Evolutionary conservation across 768 basidiomycete species (phyloP).

Genomic region (Pisolithus sp.): DNA sequence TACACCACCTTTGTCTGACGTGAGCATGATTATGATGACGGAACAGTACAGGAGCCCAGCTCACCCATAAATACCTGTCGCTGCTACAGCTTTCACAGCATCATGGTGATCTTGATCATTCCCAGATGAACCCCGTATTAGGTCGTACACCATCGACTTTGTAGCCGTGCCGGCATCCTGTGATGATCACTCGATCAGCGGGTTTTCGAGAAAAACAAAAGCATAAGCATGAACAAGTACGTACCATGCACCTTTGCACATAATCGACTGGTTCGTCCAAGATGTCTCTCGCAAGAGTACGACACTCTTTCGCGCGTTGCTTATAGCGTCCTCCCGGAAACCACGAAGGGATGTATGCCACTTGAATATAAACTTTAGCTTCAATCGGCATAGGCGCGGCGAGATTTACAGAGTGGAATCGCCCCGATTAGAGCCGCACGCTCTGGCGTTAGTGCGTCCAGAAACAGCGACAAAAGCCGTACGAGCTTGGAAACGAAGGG

Average conservation of each 20-base stretch:
- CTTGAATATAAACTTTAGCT: constrained; percentile 1
- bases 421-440: constrained; percentile 14
- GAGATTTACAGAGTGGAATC: constrained; percentile 22
- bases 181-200: not conserved
- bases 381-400: not conserved
- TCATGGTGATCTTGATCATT: constrained; percentile 1
- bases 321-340: constrained; percentile 28
- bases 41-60: not conserved
- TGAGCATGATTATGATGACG: not conserved
- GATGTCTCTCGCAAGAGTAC: constrained; percentile 18
- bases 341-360: constrained; percentile 27
- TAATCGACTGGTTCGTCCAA: constrained; percentile 14
- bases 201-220: not conserved
- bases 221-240: not conserved
- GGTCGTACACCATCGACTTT: constrained; percentile 16
- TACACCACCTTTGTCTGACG: constrained; percentile 13
- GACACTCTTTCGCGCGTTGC: constrained; percentile 10
- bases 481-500: constrained; percentile 19
- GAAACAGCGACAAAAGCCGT: constrained; percentile 7
- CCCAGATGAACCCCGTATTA: constrained; percentile 5
- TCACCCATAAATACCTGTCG: constrained; percentile 19
- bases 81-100: constrained; percentile 17
- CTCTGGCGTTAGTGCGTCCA: constrained; percentile 13
- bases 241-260: constrained; percentile 20
- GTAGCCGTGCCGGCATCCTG: constrained; percentile 17